Evolutionary conservation across 352 stramenopile species (phyloP), one percentile per base, ranked within the genome.

Genomic region (Pythium sp.): DNA sequence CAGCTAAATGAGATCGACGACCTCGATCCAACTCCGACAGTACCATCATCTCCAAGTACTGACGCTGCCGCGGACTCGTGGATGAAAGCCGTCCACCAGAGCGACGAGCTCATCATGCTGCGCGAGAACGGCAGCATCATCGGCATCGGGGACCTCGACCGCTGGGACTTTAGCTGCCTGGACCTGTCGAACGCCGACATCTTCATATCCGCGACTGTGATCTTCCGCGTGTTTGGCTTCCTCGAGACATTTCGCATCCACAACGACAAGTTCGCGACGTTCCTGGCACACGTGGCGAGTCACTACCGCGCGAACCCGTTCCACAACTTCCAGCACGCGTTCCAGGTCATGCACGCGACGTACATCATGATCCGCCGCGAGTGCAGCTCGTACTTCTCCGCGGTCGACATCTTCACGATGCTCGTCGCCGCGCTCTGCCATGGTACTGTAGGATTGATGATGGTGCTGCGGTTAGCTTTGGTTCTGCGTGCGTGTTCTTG

Each of bases 271-370:
- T 79, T 93, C 28, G 66, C 74, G 22, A 81, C 73, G 1, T 92
- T 94, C 43, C 69, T 92, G 6, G 79, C 73, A 5, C 75, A 84
- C 15, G 81, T 93, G 6, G 72, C 76, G 7, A 82, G 71, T 5
- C 78, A 87, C 60, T 94, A 93, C 49, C 79, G 80, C 15, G 53
- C 79, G 36, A 91, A 90, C 63, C 72, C 86, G 15, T 94, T 87
- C 63, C 86, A 94, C 73, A 94, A 92, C 47, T 84, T 90, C 15
- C 78, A 92, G 68, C 86, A 94, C 57, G 86, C 70, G 9, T 88
- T 91, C 59, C 81, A 90, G 58, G 83, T 92, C 30, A 79, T 72
- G n/a, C 84, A 93, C 38, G 71, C 72, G 5, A 78, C 78, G 1
- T 87, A 84, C 58, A 84, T 74, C 22, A 71, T 88, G 56, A 67